phyloP scores from a whole-genome alignment of 139 green algal genomes.

The Tetraselmis chui region DNA sequence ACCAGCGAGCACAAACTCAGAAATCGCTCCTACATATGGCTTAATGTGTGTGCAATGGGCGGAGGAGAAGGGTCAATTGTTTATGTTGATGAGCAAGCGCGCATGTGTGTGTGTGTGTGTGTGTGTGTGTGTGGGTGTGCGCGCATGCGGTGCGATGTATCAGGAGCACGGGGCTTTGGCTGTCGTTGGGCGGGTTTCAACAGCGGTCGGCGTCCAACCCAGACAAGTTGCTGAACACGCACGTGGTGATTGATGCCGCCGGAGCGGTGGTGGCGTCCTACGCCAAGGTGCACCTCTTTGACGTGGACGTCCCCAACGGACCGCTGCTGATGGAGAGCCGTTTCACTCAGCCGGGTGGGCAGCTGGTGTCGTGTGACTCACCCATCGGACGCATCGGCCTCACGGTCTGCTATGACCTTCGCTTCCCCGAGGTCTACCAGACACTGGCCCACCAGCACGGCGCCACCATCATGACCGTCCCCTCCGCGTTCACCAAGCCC shows the following conservation, averaged over 20 bases:
- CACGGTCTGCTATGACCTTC: conserved; percentile 91
- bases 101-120: too few relatives aligned
- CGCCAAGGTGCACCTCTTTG: conserved; percentile 74
- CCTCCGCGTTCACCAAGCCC: conserved; percentile 60
- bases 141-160: too few relatives aligned
- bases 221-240: conserved; percentile 75
- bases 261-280: conserved; percentile 53
- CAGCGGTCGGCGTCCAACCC: conserved; percentile 53
- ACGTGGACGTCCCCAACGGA: conserved; percentile 80
- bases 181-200: conserved; percentile 90
- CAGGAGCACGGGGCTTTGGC: conserved; percentile 65
- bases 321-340: conserved; percentile 79
- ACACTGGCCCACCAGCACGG: conserved; percentile 58
- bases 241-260: conserved; percentile 68
- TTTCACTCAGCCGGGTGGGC: conserved; percentile 50
- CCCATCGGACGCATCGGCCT: conserved; percentile 75
- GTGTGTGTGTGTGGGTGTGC: too few relatives aligned
- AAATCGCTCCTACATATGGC: too few relatives aligned
- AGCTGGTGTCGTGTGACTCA: conserved; percentile 65
- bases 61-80: too few relatives aligned
- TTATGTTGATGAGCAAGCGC: too few relatives aligned
- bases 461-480: conserved; percentile 64
- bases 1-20: too few relatives aligned
- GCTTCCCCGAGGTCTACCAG: conserved; percentile 92
- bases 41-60: too few relatives aligned